phyloP scores from a whole-genome alignment of 805 yeast genomes.

The Saccharomycopsis fodiens region DNA sequence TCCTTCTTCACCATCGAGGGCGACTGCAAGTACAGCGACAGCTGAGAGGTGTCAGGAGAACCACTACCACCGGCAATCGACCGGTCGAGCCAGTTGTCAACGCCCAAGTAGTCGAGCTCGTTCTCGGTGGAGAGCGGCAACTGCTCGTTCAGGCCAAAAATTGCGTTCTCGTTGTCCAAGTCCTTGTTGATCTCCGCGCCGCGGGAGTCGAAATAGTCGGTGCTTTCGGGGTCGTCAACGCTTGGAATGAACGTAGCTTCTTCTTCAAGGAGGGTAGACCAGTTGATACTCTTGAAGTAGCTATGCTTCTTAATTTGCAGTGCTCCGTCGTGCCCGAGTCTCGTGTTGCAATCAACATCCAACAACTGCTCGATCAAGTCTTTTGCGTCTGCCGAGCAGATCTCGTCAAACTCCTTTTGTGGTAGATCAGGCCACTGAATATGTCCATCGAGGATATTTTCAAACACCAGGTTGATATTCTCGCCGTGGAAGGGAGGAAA shows the following conservation, averaged over 20 bases:
- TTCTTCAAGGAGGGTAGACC: conserved; percentile 67
- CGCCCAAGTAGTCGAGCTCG: neutral
- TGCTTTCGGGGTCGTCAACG: conserved; percentile 71
- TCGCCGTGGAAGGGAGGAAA: conserved; percentile 90
- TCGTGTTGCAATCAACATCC: conserved; percentile 48
- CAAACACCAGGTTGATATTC: conserved; percentile 74
- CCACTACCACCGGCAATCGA: neutral
- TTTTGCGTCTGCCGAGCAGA: conserved; percentile 45
- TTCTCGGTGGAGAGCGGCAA: conserved; percentile 11
- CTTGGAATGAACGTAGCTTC: conserved; percentile 81
- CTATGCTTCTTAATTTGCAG: conserved; percentile 73
- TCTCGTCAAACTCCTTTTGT: conserved; percentile 43
- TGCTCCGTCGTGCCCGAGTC: conserved; percentile 74
- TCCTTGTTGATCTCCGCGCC: conserved; percentile 66
- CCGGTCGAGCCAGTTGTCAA: conserved; percentile 14
- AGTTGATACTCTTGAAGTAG: conserved; percentile 62
- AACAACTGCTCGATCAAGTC: conserved; percentile 64
- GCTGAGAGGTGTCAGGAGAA: conserved; percentile 27
- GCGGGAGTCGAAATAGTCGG: conserved; percentile 84
- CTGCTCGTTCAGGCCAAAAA: conserved; percentile 24
- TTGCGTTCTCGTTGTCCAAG: conserved; percentile 28
- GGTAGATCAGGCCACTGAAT: conserved; percentile 80
- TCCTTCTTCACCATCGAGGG: conserved; percentile 54
- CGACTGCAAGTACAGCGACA: conserved; percentile 26
- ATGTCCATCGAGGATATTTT: conserved; percentile 62